Evolutionary conservation across 2,329 filamentous ascomycete species (phyloP), one percentile per base, ranked within the genome.

Genomic region (Fusarium tupiense): DNA sequence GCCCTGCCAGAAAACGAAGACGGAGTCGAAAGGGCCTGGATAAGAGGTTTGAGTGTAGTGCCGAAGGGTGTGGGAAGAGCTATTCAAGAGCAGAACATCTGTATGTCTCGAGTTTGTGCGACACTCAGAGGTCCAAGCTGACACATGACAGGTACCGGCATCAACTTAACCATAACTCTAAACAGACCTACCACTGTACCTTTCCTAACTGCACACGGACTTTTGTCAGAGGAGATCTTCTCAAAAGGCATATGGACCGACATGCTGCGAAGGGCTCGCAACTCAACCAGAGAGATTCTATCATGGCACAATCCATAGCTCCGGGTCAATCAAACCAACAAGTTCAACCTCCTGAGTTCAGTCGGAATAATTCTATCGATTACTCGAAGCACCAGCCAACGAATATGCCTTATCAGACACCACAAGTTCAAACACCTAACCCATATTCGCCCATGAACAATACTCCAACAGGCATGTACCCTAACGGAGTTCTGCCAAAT

Each of bases 21-120:
- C 85, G 93, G 63, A 95, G 93, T 83, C 90, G 93, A 73, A 95
- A 95, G 81, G 92, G 92, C 7, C 84, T 94, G 46, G 93, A 95
- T 81, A 95, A 95, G 84, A 91, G 91, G 79, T 96, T 95, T 73
- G 92, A 93, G 79, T 99, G 96, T 81, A 92, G 93, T 10, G 91
- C 94, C 68, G 91, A 94, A 74, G 94, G 93, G 44, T 99, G 96
- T 79, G 95, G 94, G 46, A 99, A 98, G 87, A 97, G 93, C 81
- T 99, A 99, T 82, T 98, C 96, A 33, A 90, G 96, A 81, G 96
- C 96, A 14, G 96, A 98, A 84, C 96, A 99, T 86, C 86, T 99
- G 85, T 98, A 90, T 88, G 88, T 66, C 41, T 49, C 49, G 37
- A 20, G 66, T 78, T 83, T 31, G 29, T 56, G 54, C 46, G 44